Conservation (phyloP, 139 green algal genomes). For the Volvox africanus region DNA sequence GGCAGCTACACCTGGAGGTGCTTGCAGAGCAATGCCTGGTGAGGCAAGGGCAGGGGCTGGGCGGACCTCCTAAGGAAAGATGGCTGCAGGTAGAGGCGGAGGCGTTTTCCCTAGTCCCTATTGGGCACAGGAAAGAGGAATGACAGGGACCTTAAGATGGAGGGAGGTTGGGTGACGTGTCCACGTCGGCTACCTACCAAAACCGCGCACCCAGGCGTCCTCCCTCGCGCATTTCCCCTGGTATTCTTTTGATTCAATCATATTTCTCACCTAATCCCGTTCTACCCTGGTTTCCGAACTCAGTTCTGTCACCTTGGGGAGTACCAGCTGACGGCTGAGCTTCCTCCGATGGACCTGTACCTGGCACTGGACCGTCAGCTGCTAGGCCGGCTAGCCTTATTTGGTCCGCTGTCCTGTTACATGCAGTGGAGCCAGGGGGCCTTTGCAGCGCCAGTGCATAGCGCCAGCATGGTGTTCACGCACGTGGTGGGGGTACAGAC, state of each 20-base stretch:
- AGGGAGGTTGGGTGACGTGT: too few relatives aligned
- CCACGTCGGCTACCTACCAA: too few relatives aligned
- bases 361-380: slow-evolving; percentile 48
- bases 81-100: too few relatives aligned
- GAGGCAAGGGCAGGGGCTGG: background rate
- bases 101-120: too few relatives aligned
- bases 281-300: too few relatives aligned
- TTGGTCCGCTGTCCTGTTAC: slow-evolving; percentile 22
- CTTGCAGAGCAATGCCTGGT: slow-evolving; percentile 44
- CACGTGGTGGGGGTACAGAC: slow-evolving; percentile 56
- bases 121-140: too few relatives aligned
- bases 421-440: slow-evolving; percentile 32
- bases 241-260: too few relatives aligned
- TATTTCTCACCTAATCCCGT: too few relatives aligned
- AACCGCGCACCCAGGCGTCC: too few relatives aligned
- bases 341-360: slow-evolving; percentile 55
- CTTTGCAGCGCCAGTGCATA: slow-evolving; percentile 48
- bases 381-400: slow-evolving; percentile 42
- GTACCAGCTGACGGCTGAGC: slow-evolving; percentile 46
- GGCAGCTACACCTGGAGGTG: slow-evolving; percentile 46
- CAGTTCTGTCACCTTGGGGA: slow-evolving; percentile 60
- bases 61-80: too few relatives aligned
- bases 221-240: too few relatives aligned
- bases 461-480: slow-evolving; percentile 58
- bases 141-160: too few relatives aligned